These are phyloP conservation scores for Cordyceps tenuipes DNA, from an alignment of 2,329 filamentous ascomycete species.

Conservation along the genomic window DNA sequence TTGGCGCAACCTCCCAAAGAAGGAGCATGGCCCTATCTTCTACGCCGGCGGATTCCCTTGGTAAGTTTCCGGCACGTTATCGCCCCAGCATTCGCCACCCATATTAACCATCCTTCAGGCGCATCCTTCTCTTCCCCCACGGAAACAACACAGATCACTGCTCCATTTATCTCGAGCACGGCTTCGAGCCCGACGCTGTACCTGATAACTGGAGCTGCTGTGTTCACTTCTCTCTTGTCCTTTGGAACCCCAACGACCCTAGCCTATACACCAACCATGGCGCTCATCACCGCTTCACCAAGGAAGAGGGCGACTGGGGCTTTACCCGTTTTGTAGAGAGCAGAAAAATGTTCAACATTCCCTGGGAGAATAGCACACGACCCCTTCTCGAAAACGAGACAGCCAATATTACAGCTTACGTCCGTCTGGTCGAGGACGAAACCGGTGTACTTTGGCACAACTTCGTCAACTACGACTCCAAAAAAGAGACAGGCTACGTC, in stretches of 20 bases:
- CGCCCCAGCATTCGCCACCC: background rate
- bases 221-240: conserved; percentile 86
- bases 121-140: conserved; percentile 88
- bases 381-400: conserved; percentile 70
- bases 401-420: conserved; percentile 74
- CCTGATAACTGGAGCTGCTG: conserved; percentile 95
- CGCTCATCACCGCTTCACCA: conserved; percentile 93
- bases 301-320: conserved; percentile 95
- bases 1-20: conserved; percentile 69
- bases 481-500: conserved; percentile 96
- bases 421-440: conserved; percentile 76
- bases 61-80: conserved; percentile 36
- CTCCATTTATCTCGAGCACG: conserved; percentile 95
- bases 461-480: conserved; percentile 95
- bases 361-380: conserved; percentile 61
- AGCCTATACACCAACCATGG: conserved; percentile 69
- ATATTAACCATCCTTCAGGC: conserved; percentile 44
- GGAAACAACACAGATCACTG: conserved; percentile 92
- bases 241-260: conserved; percentile 94
- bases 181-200: conserved; percentile 64
- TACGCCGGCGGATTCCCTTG: conserved; percentile 81
- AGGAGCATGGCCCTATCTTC: conserved; percentile 83
- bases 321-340: conserved; percentile 96
- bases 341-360: conserved; percentile 69
- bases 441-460: conserved; percentile 88